Conservation (phyloP, 768 basidiomycete species). For the Suillus ampliporus region DNA sequence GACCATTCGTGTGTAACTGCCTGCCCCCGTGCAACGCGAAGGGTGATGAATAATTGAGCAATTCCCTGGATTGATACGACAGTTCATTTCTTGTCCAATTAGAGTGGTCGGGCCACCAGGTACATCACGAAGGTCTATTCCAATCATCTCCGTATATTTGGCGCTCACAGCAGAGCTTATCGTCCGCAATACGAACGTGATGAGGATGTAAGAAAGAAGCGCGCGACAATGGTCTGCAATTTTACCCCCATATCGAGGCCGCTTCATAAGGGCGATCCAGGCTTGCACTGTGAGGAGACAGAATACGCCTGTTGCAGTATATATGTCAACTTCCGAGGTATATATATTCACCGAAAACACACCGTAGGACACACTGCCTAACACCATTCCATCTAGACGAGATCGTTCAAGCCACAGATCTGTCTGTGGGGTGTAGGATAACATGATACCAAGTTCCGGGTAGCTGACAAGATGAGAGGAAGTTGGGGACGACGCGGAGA, state of each 20-base stretch:
- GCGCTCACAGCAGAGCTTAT: constrained; percentile 20
- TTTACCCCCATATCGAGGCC: background rate
- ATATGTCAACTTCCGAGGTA: background rate
- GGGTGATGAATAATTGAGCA: constrained; percentile 39
- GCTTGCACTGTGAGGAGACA: background rate
- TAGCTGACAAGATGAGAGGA: background rate
- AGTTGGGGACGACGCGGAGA: no score
- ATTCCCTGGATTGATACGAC: constrained; percentile 33
- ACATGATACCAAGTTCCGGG: constrained; percentile 20
- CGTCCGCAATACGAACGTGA: constrained; percentile 19
- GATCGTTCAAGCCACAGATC: constrained; percentile 34
- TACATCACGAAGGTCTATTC: constrained; percentile 24
- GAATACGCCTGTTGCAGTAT: constrained; percentile 18
- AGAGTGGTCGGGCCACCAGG: background rate
- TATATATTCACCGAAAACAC: background rate
- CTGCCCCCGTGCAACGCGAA: constrained; percentile 38
- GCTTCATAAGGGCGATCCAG: background rate
- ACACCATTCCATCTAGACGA: constrained; percentile 26
- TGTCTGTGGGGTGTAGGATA: constrained; percentile 21
- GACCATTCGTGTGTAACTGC: constrained; percentile 19
- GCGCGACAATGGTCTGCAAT: background rate
- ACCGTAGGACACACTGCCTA: constrained; percentile 29
- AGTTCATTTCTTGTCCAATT: background rate
- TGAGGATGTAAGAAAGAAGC: background rate
- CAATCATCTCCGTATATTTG: constrained; percentile 28